Conservation (phyloP, 2,329 filamentous ascomycete genomes). For the Graphilbum fragrans region DNA sequence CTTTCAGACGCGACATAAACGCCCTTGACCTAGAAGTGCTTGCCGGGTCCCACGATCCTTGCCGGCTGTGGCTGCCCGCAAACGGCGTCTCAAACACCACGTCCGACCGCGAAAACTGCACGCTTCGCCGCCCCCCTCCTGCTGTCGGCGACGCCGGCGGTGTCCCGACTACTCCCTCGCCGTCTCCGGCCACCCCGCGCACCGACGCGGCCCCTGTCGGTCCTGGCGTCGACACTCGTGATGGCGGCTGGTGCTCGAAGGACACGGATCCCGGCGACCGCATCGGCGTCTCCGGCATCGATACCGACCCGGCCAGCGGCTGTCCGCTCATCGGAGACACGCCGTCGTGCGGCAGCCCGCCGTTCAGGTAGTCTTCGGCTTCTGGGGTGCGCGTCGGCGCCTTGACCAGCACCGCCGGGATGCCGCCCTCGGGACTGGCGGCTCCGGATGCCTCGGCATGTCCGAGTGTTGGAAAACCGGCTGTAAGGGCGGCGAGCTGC, state of each 20-base stretch:
- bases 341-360: constrained; percentile 18
- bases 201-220: not conserved
- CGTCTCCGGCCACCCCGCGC: no score
- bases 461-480: not conserved
- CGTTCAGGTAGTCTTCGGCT: constrained; percentile 26
- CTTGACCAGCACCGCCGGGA: no score
- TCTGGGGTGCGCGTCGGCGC: constrained; percentile 4
- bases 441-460: not conserved
- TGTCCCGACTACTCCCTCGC: constrained; percentile 3
- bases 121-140: constrained; percentile 44
- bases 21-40: constrained; percentile 50
- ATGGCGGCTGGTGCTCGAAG: not conserved
- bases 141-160: constrained; percentile 7
- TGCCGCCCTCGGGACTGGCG: not conserved
- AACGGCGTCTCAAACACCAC: constrained; percentile 28
- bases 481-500: not conserved
- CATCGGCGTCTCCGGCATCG: not conserved
- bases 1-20: constrained; percentile 69
- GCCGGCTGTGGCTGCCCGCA: constrained; percentile 30
- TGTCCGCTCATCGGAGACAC: not conserved
- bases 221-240: not conserved
- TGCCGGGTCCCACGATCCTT: constrained; percentile 55
- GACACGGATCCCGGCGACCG: not conserved
- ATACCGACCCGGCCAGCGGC: not conserved
- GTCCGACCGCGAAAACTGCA: constrained; percentile 59